Evolutionary conservation across 2,329 filamentous ascomycete genomes (phyloP), one percentile per base, ranked within the genome.

Genomic region (Clonostachys byssicola): DNA sequence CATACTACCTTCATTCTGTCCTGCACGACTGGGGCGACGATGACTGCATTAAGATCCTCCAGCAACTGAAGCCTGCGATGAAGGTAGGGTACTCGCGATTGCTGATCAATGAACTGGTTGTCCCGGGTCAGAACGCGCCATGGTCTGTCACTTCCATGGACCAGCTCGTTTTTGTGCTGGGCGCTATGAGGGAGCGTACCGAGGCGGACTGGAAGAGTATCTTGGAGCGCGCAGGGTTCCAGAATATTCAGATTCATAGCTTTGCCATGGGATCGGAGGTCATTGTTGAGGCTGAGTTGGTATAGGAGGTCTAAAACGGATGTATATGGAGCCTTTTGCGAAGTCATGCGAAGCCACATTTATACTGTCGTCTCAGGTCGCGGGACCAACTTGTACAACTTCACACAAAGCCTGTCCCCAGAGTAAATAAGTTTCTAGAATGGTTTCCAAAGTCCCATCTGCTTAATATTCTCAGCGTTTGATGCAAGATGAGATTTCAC

Each of bases 1-100:
- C 60, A 3, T 73, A 72, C 53, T 72, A 64, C 50, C 57, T 72
- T 56, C 67, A 71, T 47, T 62, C 61, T 4, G 57, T 72, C 5
- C 56, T 73, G 2, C 68, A 74, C 43, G 67, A 73, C 49, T 71
- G 63, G 61, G 55, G 60, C 1, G 60, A 69, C 42, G 55, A 59
- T 5, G 52, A 51, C 3, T 62, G 60, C 49, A 44, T 45, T 17
- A 56, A 50, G 39, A 71, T 72, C 40, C 54, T 72, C 9, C 50
- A 38, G 3, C 52, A 52, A 5, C 52, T 67, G 42, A 62, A 51
- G 6, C 48, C 43, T 2, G 54, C 56, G 5, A 65, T 68, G 63
- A 62, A 51, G 43, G 60, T 59, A 0, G 62, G 62, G 0, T 65
- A 67, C 48, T 62, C 56, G 50, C 59, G 53, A 49, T 43, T 68